These are phyloP conservation scores for Fusarium robinianum DNA, from an alignment of 2,329 filamentous ascomycete species.

Conservation along the genomic window DNA sequence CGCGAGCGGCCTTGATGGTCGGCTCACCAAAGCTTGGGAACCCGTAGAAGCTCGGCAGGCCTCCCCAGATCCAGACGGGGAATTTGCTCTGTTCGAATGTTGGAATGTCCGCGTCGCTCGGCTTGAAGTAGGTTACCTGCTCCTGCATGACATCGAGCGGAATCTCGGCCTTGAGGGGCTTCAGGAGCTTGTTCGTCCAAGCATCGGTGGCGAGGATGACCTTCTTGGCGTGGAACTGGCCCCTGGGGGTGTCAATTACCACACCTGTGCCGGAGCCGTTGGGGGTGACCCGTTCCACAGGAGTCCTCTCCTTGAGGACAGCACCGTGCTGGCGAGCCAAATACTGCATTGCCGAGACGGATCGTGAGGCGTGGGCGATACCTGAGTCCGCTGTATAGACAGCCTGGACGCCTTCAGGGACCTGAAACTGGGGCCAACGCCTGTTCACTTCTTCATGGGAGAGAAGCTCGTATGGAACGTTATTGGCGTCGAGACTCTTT, in stretches of 20 bases:
- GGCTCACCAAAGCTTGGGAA: slow-evolving; percentile 26
- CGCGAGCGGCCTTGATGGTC: slow-evolving; percentile 25
- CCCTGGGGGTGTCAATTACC: slow-evolving; percentile 14
- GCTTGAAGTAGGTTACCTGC: slow-evolving; percentile 29
- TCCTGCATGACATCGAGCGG: slow-evolving; percentile 29
- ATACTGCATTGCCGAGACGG: too few species aligned
- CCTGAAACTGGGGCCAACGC: not conserved
- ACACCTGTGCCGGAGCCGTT: slow-evolving; percentile 2
- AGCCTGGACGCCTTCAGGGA: not conserved
- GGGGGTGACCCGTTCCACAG: not conserved
- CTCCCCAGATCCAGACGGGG: slow-evolving; percentile 28
- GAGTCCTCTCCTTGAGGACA: too few species aligned
- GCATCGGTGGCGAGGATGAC: slow-evolving; percentile 22
- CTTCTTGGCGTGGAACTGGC: slow-evolving; percentile 14
- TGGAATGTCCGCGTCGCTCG: slow-evolving; percentile 2
- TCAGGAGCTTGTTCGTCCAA: slow-evolving; percentile 25
- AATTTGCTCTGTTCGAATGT: slow-evolving; percentile 15
- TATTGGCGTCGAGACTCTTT: too few species aligned
- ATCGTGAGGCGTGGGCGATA: too few species aligned
- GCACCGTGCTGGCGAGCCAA: too few species aligned
- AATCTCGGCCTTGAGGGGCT: slow-evolving; percentile 15
- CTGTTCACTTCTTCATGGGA: not conserved
- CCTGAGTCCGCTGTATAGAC: too few species aligned
- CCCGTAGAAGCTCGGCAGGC: slow-evolving; percentile 9
- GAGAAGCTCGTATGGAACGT: not conserved